Evolutionary conservation across 106 monocot genomes (phyloP).

Genomic region (Alisma plantagoaquatica): DNA sequence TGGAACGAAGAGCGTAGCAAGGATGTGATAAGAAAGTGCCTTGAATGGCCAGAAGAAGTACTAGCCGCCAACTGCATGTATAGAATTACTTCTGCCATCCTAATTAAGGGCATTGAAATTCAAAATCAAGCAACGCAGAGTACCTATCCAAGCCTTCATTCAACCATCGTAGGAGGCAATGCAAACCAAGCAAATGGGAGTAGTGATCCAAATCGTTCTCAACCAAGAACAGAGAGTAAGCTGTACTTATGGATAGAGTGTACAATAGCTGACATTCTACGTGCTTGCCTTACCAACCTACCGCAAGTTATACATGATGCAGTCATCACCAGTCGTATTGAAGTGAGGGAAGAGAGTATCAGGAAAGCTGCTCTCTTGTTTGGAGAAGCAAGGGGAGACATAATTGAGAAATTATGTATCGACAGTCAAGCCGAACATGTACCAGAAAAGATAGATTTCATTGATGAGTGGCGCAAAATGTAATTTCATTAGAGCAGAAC

Average conservation of each 20-base stretch:
- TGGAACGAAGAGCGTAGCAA: not conserved
- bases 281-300: slow-evolving; percentile 5
- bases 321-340: not conserved
- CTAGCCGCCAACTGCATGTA: slow-evolving; percentile 4
- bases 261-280: not conserved
- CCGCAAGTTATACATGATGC: not conserved
- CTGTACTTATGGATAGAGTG: not conserved
- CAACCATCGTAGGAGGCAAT: not conserved
- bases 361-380: not conserved
- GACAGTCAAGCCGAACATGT: not conserved
- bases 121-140: not conserved
- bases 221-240: not conserved
- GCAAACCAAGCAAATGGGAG: not conserved
- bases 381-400: not conserved
- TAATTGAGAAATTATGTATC: not conserved
- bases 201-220: not conserved
- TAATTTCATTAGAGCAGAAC: too few species aligned
- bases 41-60: slow-evolving; percentile 2
- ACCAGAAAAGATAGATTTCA: not conserved
- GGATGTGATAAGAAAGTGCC: not conserved
- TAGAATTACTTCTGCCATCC: not conserved
- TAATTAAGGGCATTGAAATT: not conserved
- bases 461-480: slow-evolving; percentile 1
- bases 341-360: not conserved
- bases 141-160: not conserved